Evolutionary conservation across 495 filamentous ascomycete species (phyloP).

Genomic region (Terfezia claveryi): DNA sequence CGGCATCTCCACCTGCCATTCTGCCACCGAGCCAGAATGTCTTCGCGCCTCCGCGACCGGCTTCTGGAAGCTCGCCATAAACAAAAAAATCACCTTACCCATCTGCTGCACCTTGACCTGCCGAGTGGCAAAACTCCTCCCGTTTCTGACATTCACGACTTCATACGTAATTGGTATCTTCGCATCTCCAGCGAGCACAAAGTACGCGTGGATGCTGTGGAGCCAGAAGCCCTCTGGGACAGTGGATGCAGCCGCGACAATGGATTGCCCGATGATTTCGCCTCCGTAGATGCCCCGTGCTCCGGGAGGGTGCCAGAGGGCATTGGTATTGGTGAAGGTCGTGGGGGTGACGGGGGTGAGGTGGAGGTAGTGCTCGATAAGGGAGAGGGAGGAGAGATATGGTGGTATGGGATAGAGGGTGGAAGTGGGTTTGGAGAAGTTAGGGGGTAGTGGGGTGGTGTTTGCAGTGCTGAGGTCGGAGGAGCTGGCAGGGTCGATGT

Average conservation of each 20-base stretch:
- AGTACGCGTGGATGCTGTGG: conserved; percentile 98
- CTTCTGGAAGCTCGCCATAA: conserved; percentile 68
- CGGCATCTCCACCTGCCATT: conserved; percentile 41
- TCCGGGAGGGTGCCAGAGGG: conserved; percentile 73
- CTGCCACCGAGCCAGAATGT: conserved; percentile 26
- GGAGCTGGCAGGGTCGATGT: background rate
- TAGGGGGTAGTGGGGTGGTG: background rate
- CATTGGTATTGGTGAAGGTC: conserved; percentile 80
- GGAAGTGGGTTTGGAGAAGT: background rate
- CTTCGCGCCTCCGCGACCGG: conserved; percentile 25
- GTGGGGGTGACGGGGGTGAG: conserved; percentile 72
- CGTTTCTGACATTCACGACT: conserved; percentile 78
- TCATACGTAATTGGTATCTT: conserved; percentile 76
- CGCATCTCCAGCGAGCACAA: conserved; percentile 71
- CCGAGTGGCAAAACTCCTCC: conserved; percentile 76
- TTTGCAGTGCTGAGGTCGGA: background rate
- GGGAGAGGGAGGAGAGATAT: conserved; percentile 45
- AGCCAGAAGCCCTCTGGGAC: conserved; percentile 57
- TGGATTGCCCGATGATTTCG: conserved; percentile 68
- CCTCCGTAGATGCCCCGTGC: conserved; percentile 89
- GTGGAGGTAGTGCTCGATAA: conserved; percentile 75
- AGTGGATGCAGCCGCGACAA: conserved; percentile 71
- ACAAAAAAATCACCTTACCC: conserved; percentile 84
- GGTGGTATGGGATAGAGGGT: conserved; percentile 43
- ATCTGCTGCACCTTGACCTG: conserved; percentile 83